Conservation (phyloP, 2,329 filamentous ascomycete species). For the Cladosporium oxysporum region DNA sequence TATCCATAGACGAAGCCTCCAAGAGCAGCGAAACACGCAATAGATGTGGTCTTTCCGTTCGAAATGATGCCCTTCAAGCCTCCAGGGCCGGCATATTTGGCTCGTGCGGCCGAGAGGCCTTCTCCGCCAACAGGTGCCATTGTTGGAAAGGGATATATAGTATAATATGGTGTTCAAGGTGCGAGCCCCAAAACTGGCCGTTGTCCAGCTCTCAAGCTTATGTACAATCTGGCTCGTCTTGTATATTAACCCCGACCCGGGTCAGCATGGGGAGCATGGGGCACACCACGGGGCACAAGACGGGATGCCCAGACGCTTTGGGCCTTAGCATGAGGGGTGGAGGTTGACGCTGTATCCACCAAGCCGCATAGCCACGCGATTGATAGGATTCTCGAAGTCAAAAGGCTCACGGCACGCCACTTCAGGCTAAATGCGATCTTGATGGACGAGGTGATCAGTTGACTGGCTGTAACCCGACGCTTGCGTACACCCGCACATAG, state of each 20-base stretch:
- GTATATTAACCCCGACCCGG: conserved; percentile 13
- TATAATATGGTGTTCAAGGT: background rate
- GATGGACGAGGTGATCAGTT: background rate
- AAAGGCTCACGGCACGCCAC: conserved; percentile 6
- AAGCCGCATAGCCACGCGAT: conserved; percentile 14
- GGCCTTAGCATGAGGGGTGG: conserved; percentile 19
- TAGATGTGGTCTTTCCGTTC: conserved; percentile 29
- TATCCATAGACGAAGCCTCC: conserved; percentile 34
- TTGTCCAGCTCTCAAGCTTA: background rate
- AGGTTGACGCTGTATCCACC: conserved; percentile 1
- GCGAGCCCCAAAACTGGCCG: background rate
- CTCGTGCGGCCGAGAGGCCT: conserved; percentile 27
- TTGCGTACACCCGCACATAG: background rate
- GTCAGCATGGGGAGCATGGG: conserved; percentile 16
- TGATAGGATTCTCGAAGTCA: conserved; percentile 10
- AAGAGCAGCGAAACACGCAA: conserved; percentile 32
- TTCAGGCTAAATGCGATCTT: conserved; percentile 18
- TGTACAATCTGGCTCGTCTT: conserved; percentile 9
- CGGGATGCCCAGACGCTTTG: conserved; percentile 14
- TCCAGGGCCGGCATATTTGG: conserved; percentile 28
- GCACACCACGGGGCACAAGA: conserved; percentile 9
- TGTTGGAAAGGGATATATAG: background rate
- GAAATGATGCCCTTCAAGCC: conserved; percentile 29
- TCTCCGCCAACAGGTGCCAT: conserved; percentile 18
- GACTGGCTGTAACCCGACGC: background rate